Conservation (phyloP, 2,329 filamentous ascomycete genomes). For the Hypoxylon sp. region DNA sequence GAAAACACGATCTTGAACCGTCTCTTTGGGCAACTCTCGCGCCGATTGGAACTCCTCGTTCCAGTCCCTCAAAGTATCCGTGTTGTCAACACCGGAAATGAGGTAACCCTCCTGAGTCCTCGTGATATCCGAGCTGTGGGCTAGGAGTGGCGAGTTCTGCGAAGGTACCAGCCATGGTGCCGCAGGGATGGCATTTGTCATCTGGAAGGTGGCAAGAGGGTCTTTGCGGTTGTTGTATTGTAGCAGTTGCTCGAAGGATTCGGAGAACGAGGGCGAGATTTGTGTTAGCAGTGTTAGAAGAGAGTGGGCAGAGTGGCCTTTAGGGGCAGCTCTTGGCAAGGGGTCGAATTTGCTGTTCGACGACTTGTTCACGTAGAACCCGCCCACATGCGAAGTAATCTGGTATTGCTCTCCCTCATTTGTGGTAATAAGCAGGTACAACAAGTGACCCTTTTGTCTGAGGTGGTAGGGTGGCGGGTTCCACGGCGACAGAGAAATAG, state of each 20-base stretch:
- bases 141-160: constrained; percentile 67
- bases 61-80: constrained; percentile 95
- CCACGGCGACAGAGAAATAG: constrained; percentile 89
- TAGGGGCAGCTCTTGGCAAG: constrained; percentile 78
- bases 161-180: constrained; percentile 90
- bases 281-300: constrained; percentile 80
- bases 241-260: constrained; percentile 79
- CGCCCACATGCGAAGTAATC: constrained; percentile 90
- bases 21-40: constrained; percentile 90
- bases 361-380: constrained; percentile 97
- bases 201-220: constrained; percentile 90
- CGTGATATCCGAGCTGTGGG: constrained; percentile 84
- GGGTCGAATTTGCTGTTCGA: constrained; percentile 96
- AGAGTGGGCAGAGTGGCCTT: constrained; percentile 83
- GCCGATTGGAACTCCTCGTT: constrained; percentile 99
- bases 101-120: constrained; percentile 93
- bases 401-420: constrained; percentile 95
- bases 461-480: constrained; percentile 94
- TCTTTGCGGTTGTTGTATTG: constrained; percentile 87
- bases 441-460: constrained; percentile 87
- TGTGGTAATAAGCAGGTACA: constrained; percentile 89
- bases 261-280: constrained; percentile 83
- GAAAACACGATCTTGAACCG: constrained; percentile 94
- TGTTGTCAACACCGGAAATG: constrained; percentile 89
- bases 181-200: constrained; percentile 91